These are phyloP conservation scores for Bipolaris zeicola DNA, from an alignment of 2,329 filamentous ascomycete genomes.

Conservation along the genomic window DNA sequence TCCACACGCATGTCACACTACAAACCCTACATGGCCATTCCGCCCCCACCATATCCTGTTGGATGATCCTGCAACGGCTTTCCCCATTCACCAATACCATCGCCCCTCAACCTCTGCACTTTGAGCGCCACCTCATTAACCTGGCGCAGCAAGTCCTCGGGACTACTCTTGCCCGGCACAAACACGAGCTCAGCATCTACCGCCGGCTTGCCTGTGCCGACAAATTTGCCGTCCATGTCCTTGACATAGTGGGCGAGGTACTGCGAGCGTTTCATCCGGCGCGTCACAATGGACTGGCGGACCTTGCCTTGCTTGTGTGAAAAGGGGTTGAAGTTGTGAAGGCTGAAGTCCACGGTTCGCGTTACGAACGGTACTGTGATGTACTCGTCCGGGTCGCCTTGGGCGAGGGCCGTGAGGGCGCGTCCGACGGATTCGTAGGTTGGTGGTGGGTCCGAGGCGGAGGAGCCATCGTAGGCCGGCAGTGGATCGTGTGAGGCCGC, in stretches of 20 bases:
- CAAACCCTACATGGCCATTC: not conserved
- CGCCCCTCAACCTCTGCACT: slow-evolving; percentile 18
- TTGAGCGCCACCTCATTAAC: slow-evolving; percentile 33
- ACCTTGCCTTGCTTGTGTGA: slow-evolving; percentile 13
- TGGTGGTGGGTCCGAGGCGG: slow-evolving; percentile 3
- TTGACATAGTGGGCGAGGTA: slow-evolving; percentile 41
- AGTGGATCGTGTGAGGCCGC: not conserved
- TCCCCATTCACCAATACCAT: slow-evolving; percentile 18
- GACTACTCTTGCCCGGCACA: slow-evolving; percentile 35
- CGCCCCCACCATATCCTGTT: not conserved
- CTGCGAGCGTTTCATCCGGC: slow-evolving; percentile 28
- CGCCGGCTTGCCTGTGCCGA: slow-evolving; percentile 31
- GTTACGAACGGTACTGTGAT: slow-evolving; percentile 21
- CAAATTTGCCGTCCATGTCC: slow-evolving; percentile 34
- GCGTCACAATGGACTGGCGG: slow-evolving; percentile 5
- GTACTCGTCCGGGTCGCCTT: slow-evolving; percentile 17
- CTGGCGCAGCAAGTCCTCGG: slow-evolving; percentile 36
- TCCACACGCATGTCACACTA: not conserved
- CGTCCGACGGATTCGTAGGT: slow-evolving; percentile 14
- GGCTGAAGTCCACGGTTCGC: slow-evolving; percentile 9
- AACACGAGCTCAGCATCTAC: slow-evolving; percentile 36
- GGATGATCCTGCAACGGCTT: not conserved
- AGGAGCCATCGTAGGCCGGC: slow-evolving; percentile 9
- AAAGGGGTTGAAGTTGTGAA: slow-evolving; percentile 24
- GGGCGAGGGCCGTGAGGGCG: slow-evolving; percentile 3